Conservation (phyloP, 202 grass and related monocot species). For the Panicum virgatum region DNA sequence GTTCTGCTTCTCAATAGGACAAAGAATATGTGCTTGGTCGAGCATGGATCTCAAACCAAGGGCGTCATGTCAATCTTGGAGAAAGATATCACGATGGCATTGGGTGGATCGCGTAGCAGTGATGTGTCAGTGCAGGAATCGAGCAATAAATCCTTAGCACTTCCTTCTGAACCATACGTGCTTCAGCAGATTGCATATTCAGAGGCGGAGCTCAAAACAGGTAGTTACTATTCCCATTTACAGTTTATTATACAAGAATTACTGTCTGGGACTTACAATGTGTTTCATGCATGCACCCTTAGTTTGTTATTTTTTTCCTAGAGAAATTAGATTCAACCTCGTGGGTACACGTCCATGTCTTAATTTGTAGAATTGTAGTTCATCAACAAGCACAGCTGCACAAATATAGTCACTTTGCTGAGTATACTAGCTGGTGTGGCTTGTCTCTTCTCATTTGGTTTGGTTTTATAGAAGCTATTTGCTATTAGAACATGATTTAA, state of each 20-base stretch:
- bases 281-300: neutral
- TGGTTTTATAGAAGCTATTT: neutral
- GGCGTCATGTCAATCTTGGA: constrained; percentile 61
- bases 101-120: neutral
- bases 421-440: neutral
- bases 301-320: constrained; percentile 29
- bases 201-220: constrained; percentile 55
- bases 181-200: constrained; percentile 57
- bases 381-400: neutral
- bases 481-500: constrained; percentile 5
- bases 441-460: neutral
- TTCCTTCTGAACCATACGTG: constrained; percentile 21
- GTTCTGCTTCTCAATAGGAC: constrained; percentile 53
- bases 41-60: constrained; percentile 37
- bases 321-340: neutral
- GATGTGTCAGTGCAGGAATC: constrained; percentile 8
- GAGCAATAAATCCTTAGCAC: neutral
- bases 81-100: constrained; percentile 41
- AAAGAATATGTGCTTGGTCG: constrained; percentile 51
- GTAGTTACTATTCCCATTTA: constrained; percentile 25
- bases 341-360: neutral
- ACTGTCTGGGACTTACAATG: neutral
- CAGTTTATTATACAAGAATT: neutral
- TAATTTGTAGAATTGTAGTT: neutral
- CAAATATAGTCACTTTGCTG: neutral